A percentile compares a stretch with the other conserved stretches of the same genome.
Evolutionary conservation across 2,329 filamentous ascomycete genomes (phyloP).

Genomic region (Verticillium albo-atrum): DNA sequence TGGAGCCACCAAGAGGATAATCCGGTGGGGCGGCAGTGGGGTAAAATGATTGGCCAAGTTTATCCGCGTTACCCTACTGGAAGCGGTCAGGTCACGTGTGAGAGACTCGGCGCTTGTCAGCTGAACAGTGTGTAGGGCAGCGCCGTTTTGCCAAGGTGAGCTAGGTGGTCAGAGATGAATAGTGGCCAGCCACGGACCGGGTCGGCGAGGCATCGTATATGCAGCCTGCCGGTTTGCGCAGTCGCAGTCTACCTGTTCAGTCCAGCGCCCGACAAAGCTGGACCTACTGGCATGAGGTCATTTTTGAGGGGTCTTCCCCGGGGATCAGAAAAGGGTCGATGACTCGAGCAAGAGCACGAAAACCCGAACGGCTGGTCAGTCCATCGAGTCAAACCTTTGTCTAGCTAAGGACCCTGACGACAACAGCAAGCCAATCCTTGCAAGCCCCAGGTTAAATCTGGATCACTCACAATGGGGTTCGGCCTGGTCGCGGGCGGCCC

Average conservation of each 20-base stretch:
- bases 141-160: not conserved
- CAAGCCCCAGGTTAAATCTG: not conserved
- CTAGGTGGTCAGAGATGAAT: too few relatives aligned
- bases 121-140: not conserved
- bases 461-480: not conserved
- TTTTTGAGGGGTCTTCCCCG: not conserved
- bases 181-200: too few relatives aligned
- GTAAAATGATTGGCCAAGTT: not conserved
- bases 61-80: not conserved
- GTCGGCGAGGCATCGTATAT: too few relatives aligned
- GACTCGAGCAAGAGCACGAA: not conserved
- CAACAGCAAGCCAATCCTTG: not conserved
- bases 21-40: not conserved
- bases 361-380: not conserved
- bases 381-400: not conserved
- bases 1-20: not conserved
- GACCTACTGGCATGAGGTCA: not conserved
- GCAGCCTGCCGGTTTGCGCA: too few relatives aligned
- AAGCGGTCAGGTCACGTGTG: not conserved
- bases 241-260: too few relatives aligned
- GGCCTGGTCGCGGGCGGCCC: not conserved
- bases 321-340: not conserved
- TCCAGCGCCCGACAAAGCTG: too few relatives aligned
- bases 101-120: not conserved
- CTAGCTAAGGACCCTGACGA: not conserved